Base-by-base conservation (phyloP, 1,284 basidiomycete genomes). In the Leccinum pachyderme region DNA sequence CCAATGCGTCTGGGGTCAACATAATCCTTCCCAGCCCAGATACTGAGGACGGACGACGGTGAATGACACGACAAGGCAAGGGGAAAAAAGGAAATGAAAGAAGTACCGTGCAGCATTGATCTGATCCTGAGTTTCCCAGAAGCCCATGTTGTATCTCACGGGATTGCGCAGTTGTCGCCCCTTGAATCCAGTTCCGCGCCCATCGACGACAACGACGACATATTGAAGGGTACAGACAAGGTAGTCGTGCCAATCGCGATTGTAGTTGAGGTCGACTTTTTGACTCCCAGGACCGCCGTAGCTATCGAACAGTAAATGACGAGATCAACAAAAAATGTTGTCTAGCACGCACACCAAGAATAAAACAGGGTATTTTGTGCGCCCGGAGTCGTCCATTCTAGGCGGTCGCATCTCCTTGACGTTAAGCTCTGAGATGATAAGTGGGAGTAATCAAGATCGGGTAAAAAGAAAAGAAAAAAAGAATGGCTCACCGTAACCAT, bases 211-310 rank as follows among this genome's bases (percentile, higher is more conserved):
- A 47, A 97, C 91, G 27, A 96, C 79, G 46, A 99, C 80, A 71
- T 96, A 98, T 61, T 93, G 85, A 44, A 93, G 76, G 29, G 83
- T 81, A 60, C 89, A 89, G 2, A 89, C 90, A 24, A 98, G 80
- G 73, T 89, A 96, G 57, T 92, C 80, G 63, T 94, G 86, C 93
- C 93, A 98, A 72, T 91, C 89, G 13, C 86, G 81, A 22, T 71
- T 67, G 73, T 84, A 97, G 33, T 71, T 72, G 25, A 84, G 75
- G 65, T 86, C 77, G 22, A 95, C 90, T 61, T 79, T 74, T 68
- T 97, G 96, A 46, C 89, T 91, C 59, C 78, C 80, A 1, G 96
- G 96, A 0, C 96, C 96, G 47, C 95, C 95, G 64, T 98, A 98
- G 22, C 89, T 91, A 59, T 48, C 28, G 24, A 47, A 31, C 39